These are phyloP conservation scores for Fragaria iinumae DNA, from an alignment of 306 rosid genomes.

Conservation along the genomic window DNA sequence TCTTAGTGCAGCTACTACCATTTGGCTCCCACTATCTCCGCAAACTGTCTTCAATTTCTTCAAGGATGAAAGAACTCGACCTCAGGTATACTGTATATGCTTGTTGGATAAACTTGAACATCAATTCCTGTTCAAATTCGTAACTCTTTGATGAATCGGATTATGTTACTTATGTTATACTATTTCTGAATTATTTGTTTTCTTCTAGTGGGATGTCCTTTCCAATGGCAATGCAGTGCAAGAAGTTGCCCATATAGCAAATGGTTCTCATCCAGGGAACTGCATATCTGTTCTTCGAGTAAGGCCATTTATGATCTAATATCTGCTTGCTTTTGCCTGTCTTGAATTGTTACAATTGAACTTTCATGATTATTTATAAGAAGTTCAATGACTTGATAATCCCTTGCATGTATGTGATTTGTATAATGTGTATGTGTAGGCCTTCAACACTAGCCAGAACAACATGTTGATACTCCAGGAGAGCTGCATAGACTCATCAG, in stretches of 20 bases:
- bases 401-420: background rate
- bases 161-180: background rate
- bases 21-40: conserved; percentile 87
- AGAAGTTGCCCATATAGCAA: conserved; percentile 95
- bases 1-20: conserved; percentile 87
- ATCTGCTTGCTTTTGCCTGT: background rate
- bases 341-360: background rate
- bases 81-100: conserved; percentile 51
- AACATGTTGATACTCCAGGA: conserved; percentile 95
- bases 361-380: background rate
- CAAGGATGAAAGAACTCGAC: conserved; percentile 83
- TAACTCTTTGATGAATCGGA: background rate
- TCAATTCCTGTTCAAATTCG: background rate
- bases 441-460: conserved; percentile 79
- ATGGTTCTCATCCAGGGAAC: conserved; percentile 90
- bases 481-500: conserved; percentile 83
- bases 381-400: background rate
- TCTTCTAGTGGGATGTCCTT: conserved; percentile 88
- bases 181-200: background rate
- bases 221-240: conserved; percentile 77
- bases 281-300: conserved; percentile 89
- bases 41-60: conserved; percentile 84
- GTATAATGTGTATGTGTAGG: conserved; percentile 34
- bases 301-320: conserved; percentile 14
- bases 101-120: background rate